phyloP scores from a whole-genome alignment of 768 basidiomycete species.

The Russula sp. region DNA sequence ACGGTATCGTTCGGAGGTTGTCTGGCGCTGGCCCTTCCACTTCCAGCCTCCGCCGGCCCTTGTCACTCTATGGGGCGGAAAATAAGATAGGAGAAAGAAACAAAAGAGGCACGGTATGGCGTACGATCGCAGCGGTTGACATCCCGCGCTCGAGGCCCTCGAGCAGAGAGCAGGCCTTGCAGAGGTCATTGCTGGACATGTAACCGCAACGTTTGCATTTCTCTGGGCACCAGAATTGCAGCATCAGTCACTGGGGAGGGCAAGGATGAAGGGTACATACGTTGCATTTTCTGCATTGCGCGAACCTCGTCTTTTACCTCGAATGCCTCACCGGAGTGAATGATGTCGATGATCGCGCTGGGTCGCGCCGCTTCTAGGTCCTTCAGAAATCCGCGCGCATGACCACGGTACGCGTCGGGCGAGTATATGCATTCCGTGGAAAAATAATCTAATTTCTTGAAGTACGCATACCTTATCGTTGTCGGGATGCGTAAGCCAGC shows the following conservation, averaged over 20 bases:
- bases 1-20: slow-evolving; percentile 75
- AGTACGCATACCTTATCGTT: slow-evolving; percentile 85
- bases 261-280: slow-evolving; percentile 46
- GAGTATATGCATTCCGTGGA: slow-evolving; percentile 99
- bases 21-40: slow-evolving; percentile 57
- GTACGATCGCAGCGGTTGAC: slow-evolving; percentile 44
- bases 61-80: slow-evolving; percentile 54
- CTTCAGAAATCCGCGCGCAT: slow-evolving; percentile 91
- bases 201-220: slow-evolving; percentile 91
- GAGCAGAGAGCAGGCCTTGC: slow-evolving; percentile 87
- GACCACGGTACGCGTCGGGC: slow-evolving; percentile 96
- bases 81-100: slow-evolving; percentile 19
- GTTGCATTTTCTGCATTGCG: slow-evolving; percentile 76
- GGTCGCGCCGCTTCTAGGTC: slow-evolving; percentile 93
- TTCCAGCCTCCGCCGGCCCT: slow-evolving; percentile 59
- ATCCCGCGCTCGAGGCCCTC: slow-evolving; percentile 89
- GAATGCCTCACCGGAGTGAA: slow-evolving; percentile 92
- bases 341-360: slow-evolving; percentile 95
- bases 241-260: background rate
- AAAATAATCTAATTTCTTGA: slow-evolving; percentile 98
- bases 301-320: slow-evolving; percentile 84
- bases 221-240: slow-evolving; percentile 46
- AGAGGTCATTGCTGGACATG: slow-evolving; percentile 95
- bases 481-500: background rate
- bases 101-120: slow-evolving; percentile 33